These are phyloP conservation scores for Phytophthora cryptogea DNA, from an alignment of 352 stramenopile species.

Conservation along the genomic window DNA sequence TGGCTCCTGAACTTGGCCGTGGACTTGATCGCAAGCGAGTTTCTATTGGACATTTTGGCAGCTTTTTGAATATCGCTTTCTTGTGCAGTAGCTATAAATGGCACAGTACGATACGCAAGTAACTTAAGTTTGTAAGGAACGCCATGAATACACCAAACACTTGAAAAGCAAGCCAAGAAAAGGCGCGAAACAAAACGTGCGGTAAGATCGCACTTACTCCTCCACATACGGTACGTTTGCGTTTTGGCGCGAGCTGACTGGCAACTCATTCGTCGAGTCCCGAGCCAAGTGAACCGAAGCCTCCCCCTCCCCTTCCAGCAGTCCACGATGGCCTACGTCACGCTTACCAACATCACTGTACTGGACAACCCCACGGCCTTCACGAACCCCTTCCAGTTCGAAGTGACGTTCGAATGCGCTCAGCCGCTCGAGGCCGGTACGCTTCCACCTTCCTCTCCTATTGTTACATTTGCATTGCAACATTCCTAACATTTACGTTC, in stretches of 20 bases:
- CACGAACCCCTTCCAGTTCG: conserved; percentile 99
- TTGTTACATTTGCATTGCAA: neutral
- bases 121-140: neutral
- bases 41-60: conserved; percentile 18
- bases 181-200: conserved; percentile 25
- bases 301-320: conserved; percentile 7
- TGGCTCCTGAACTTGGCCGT: no score
- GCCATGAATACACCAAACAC: neutral
- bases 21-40: neutral
- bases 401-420: conserved; percentile 99
- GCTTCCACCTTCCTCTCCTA: conserved; percentile 13
- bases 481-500: conserved; percentile 2
- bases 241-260: conserved; percentile 30
- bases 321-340: conserved; percentile 81
- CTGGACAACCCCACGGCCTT: conserved; percentile 98
- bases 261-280: conserved; percentile 23
- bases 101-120: neutral
- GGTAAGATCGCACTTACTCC: conserved; percentile 27
- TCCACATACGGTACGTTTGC: conserved; percentile 13
- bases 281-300: conserved; percentile 2
- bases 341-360: conserved; percentile 95
- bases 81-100: conserved; percentile 7
- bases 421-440: conserved; percentile 94
- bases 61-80: conserved; percentile 26
- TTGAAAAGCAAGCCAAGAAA: neutral